A percentile compares a stretch with the other conserved stretches of the same genome.
Conservation (phyloP, 371 early-diverging fungal genomes). For the Dichotomocladium elegans region DNA sequence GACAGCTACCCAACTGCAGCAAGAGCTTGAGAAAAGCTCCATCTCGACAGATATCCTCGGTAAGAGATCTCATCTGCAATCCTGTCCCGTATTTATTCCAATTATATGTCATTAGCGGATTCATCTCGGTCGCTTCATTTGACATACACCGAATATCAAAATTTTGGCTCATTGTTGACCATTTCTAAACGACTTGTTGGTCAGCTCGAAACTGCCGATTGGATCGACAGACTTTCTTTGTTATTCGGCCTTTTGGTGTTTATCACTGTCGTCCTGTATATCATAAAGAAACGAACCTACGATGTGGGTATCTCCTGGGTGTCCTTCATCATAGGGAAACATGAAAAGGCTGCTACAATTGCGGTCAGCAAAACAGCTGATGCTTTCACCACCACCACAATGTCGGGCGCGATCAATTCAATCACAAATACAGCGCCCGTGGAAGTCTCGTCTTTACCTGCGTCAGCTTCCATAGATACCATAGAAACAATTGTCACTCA, state of each 20-base stretch:
- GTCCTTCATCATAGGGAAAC: conserved; percentile 38
- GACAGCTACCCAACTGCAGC: conserved; percentile 68
- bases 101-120: conserved; percentile 42
- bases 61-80: conserved; percentile 19
- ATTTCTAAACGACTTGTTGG: conserved; percentile 63
- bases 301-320: conserved; percentile 59
- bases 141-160: conserved; percentile 60
- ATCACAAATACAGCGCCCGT: no score
- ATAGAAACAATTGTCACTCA: no score
- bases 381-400: no score
- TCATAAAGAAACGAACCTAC: conserved; percentile 66
- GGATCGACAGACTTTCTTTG: conserved; percentile 66
- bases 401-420: no score
- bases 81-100: background rate
- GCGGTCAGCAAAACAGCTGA: no score
- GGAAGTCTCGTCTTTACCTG: no score
- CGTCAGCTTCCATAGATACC: no score
- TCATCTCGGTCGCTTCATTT: conserved; percentile 56
- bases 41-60: conserved; percentile 64
- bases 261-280: conserved; percentile 56
- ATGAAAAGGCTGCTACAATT: background rate
- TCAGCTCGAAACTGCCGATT: conserved; percentile 68
- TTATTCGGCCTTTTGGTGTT: conserved; percentile 64
- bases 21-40: conserved; percentile 70
- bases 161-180: conserved; percentile 54